Evolutionary conservation across 2,329 filamentous ascomycete species (phyloP).

Genomic region (Claviceps digitariae): DNA sequence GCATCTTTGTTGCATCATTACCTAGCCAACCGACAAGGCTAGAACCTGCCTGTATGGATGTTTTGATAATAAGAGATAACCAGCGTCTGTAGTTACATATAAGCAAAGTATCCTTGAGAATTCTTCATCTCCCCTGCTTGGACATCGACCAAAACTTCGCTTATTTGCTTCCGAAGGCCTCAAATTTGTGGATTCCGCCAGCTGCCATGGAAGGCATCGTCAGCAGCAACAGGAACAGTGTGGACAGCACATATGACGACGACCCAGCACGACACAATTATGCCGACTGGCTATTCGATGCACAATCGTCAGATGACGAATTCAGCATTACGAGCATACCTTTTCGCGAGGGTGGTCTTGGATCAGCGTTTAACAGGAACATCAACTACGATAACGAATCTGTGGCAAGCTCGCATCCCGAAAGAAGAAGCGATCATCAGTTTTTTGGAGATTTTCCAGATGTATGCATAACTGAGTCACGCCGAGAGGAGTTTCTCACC

Average conservation of each 20-base stretch:
- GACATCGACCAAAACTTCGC: neutral
- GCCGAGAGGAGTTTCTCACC: slow-evolving; percentile 30
- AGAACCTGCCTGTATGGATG: neutral
- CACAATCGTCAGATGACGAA: slow-evolving; percentile 27
- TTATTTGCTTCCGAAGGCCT: neutral
- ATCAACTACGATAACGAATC: slow-evolving; percentile 30
- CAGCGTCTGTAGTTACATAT: neutral
- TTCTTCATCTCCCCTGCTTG: neutral
- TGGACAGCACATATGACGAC: neutral
- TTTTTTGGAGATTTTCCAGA: slow-evolving; percentile 23
- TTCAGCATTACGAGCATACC: slow-evolving; percentile 15
- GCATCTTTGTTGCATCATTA: neutral
- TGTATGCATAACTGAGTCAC: slow-evolving; percentile 29
- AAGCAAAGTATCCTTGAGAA: neutral
- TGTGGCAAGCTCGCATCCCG: slow-evolving; percentile 31
- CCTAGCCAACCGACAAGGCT: neutral
- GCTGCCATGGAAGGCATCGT: neutral
- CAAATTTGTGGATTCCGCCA: neutral
- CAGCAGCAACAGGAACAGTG: no score
- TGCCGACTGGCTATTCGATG: slow-evolving; percentile 33
- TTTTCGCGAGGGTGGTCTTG: slow-evolving; percentile 26
- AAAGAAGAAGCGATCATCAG: slow-evolving; percentile 23
- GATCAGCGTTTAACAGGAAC: slow-evolving; percentile 38
- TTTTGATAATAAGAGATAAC: neutral
- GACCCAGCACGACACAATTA: neutral